Evolutionary conservation across 2,329 filamentous ascomycete species (phyloP).

Genomic region (Huntiella moniliformis): DNA sequence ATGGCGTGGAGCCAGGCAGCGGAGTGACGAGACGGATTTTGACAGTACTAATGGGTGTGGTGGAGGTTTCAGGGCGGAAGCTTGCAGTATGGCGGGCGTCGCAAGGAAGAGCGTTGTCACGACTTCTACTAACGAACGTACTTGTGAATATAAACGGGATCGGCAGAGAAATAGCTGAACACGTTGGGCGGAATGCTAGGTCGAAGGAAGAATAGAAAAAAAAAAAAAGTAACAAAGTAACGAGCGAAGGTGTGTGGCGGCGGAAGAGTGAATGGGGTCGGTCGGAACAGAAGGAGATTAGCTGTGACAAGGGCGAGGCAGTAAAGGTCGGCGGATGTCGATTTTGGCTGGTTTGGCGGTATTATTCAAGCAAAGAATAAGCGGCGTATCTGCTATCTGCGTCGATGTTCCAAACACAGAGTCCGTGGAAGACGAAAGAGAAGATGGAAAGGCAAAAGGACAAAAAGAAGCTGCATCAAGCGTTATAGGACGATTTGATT

Average conservation of each 20-base stretch:
- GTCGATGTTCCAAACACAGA: constrained; percentile 3
- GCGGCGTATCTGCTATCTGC: background rate
- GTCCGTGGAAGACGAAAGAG: constrained; percentile 1
- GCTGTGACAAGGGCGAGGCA: too few relatives aligned
- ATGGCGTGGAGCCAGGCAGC: background rate
- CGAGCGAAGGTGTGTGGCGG: too few relatives aligned
- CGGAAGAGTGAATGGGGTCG: too few relatives aligned
- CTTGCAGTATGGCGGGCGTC: too few relatives aligned
- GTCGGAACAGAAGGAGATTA: too few relatives aligned
- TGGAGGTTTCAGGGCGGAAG: background rate
- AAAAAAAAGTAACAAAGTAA: too few relatives aligned
- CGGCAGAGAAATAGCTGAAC: background rate
- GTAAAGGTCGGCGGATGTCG: too few relatives aligned
- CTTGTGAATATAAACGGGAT: constrained; percentile 1
- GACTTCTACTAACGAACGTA: background rate
- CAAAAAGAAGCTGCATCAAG: background rate
- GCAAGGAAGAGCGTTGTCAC: background rate
- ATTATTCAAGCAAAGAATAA: background rate
- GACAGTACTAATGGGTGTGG: background rate
- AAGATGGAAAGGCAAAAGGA: background rate
- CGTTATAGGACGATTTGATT: constrained; percentile 3
- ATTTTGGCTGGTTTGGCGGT: too few relatives aligned
- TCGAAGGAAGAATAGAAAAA: too few relatives aligned
- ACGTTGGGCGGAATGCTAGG: too few relatives aligned
- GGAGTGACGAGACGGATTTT: too few relatives aligned